These are phyloP conservation scores for Pythium vanterpoolii DNA, from an alignment of 352 stramenopile species.

Conservation along the genomic window DNA sequence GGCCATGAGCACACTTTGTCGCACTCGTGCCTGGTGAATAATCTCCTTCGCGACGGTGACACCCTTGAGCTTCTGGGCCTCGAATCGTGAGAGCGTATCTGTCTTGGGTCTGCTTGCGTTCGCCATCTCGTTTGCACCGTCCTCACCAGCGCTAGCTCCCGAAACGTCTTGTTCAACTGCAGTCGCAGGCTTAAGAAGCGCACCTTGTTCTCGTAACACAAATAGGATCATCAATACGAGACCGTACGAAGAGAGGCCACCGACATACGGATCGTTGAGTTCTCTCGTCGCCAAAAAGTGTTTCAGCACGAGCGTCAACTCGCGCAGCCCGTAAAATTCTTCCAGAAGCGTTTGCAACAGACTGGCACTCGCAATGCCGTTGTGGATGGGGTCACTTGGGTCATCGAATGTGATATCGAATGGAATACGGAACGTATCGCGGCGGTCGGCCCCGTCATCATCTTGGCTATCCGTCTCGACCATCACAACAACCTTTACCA, in stretches of 20 bases:
- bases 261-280: constrained; percentile 88
- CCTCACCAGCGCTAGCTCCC: neutral
- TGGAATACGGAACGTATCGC: constrained; percentile 36
- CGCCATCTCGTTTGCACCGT: neutral
- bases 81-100: constrained; percentile 26
- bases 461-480: constrained; percentile 12
- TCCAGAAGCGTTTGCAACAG: constrained; percentile 60
- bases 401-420: constrained; percentile 86
- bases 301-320: constrained; percentile 88
- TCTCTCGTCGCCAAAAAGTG: constrained; percentile 84
- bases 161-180: constrained; percentile 12
- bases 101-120: neutral
- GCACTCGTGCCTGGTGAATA: constrained; percentile 37
- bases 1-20: constrained; percentile 29
- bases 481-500: constrained; percentile 70
- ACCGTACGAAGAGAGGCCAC: constrained; percentile 89
- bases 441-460: neutral
- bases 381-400: constrained; percentile 49
- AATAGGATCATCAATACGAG: constrained; percentile 79
- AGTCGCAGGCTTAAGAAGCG: constrained; percentile 24
- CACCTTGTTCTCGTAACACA: constrained; percentile 60
- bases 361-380: constrained; percentile 69
- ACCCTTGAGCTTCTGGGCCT: constrained; percentile 33
- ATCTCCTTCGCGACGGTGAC: constrained; percentile 49
- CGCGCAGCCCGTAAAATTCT: constrained; percentile 74